Percentiles rank a stretch among this genome's conserved stretches.
These are phyloP conservation scores for Globisporangium radiosum DNA, from an alignment of 352 stramenopile genomes.

Conservation along the genomic window DNA sequence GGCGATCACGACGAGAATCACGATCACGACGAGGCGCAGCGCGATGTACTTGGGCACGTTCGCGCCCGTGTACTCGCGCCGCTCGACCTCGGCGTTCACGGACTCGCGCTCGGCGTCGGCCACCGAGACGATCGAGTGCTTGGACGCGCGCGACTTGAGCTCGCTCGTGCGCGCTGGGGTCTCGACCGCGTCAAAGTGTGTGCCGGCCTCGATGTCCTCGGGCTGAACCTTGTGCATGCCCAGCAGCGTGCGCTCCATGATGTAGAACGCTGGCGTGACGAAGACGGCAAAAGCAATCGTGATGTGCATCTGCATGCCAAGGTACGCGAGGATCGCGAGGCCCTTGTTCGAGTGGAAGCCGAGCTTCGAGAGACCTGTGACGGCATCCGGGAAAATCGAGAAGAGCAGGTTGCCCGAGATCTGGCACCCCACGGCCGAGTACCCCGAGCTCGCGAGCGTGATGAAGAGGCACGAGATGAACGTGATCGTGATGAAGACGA, in stretches of 20 bases:
- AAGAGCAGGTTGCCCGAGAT: constrained; percentile 41
- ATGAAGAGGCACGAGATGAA: constrained; percentile 22
- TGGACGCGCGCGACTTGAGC: neutral
- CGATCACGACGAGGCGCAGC: constrained; percentile 15
- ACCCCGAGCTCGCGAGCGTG: constrained; percentile 17
- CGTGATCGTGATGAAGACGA: constrained; percentile 19
- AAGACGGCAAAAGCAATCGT: constrained; percentile 23
- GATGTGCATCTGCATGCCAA: constrained; percentile 23
- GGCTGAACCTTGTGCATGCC: constrained; percentile 15
- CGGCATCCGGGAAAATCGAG: constrained; percentile 29
- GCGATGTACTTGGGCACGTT: constrained; percentile 15
- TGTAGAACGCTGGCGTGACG: constrained; percentile 16
- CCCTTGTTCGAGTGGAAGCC: constrained; percentile 14
- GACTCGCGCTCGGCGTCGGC: constrained; percentile 3
- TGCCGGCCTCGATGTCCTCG: neutral
- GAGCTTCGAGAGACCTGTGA: constrained; percentile 24
- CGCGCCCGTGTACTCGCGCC: constrained; percentile 8
- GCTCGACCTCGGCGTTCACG: constrained; percentile 7
- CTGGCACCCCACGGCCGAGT: constrained; percentile 43
- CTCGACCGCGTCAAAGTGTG: constrained; percentile 1
- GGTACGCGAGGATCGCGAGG: constrained; percentile 11
- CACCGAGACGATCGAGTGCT: constrained; percentile 7
- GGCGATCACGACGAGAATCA: constrained; percentile 14
- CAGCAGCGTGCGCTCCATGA: constrained; percentile 19
- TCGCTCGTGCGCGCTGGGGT: neutral